Evolutionary conservation across 2,329 filamentous ascomycete genomes (phyloP).

Genomic region (Fusarium oxysporum): DNA sequence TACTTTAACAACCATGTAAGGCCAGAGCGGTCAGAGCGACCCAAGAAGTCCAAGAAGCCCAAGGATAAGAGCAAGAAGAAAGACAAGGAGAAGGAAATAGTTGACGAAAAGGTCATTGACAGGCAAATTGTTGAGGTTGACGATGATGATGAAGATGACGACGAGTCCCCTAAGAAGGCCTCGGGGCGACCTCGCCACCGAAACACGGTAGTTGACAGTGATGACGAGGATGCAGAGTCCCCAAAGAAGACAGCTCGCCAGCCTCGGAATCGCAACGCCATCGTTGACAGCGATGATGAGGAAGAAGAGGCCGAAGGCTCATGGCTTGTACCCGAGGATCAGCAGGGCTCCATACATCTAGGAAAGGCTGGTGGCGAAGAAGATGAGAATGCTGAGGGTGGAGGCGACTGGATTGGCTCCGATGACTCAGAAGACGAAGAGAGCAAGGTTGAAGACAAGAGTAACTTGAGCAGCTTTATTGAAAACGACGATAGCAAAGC

Average conservation of each 20-base stretch:
- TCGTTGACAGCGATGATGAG: slow-evolving; percentile 76
- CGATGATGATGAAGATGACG: slow-evolving; percentile 40
- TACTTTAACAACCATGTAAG: slow-evolving; percentile 65
- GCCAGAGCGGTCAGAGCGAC: slow-evolving; percentile 56
- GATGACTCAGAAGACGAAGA: slow-evolving; percentile 73
- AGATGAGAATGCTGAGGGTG: slow-evolving; percentile 88
- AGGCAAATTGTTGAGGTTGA: slow-evolving; percentile 28
- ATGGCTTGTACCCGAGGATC: slow-evolving; percentile 80
- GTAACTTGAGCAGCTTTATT: slow-evolving; percentile 67
- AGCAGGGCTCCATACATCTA: slow-evolving; percentile 70
- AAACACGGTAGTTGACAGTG: slow-evolving; percentile 32
- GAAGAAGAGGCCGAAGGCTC: slow-evolving; percentile 77
- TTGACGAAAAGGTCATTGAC: slow-evolving; percentile 30
- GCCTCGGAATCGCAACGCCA: slow-evolving; percentile 63
- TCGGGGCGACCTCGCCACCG: slow-evolving; percentile 28
- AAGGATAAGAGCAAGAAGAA: slow-evolving; percentile 36
- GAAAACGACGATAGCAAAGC: slow-evolving; percentile 60
- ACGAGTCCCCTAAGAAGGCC: slow-evolving; percentile 32
- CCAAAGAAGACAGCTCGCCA: slow-evolving; percentile 47
- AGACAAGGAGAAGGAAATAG: slow-evolving; percentile 27
- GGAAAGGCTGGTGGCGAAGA: slow-evolving; percentile 86
- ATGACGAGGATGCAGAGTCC: slow-evolving; percentile 31
- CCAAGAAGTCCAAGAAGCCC: slow-evolving; percentile 35
- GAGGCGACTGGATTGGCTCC: slow-evolving; percentile 80
- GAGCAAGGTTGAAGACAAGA: slow-evolving; percentile 64